A percentile compares a stretch with the other conserved stretches of the same genome.
phyloP scores from a whole-genome alignment of 192 early-diverging fungal species.

The Coemansia sp. region DNA sequence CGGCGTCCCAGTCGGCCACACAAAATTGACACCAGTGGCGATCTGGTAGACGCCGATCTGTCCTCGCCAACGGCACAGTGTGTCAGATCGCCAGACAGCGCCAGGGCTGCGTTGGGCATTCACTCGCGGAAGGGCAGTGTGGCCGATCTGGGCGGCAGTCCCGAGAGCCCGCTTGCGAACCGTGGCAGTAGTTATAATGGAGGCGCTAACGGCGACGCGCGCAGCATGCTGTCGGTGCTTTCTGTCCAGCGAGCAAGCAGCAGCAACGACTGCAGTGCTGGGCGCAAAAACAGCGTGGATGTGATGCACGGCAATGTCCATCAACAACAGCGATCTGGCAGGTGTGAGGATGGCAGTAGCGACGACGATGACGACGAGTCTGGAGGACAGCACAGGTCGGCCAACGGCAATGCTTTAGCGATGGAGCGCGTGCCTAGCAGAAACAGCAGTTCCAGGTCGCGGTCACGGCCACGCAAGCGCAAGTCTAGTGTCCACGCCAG shows the following conservation, averaged over 20 bases:
- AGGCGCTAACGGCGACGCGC: neutral
- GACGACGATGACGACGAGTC: neutral
- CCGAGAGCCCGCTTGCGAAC: neutral
- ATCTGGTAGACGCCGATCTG: neutral
- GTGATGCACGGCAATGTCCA: neutral
- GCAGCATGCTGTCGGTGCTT: slow-evolving; percentile 7
- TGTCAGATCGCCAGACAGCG: slow-evolving; percentile 25
- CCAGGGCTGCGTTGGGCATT: slow-evolving; percentile 10
- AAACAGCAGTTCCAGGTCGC: slow-evolving; percentile 1
- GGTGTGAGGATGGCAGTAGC: neutral
- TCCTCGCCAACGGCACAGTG: slow-evolving; percentile 8
- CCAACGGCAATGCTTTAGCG: neutral
- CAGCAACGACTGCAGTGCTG: neutral
- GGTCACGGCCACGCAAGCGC: slow-evolving; percentile 24
- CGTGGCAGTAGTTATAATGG: neutral
- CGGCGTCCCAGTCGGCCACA: slow-evolving; percentile 29
- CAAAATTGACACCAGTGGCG: slow-evolving; percentile 5
- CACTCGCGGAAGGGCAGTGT: slow-evolving; percentile 19
- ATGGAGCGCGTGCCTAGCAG: slow-evolving; percentile 15
- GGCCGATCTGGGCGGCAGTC: slow-evolving; percentile 2
- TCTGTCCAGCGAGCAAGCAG: slow-evolving; percentile 6
- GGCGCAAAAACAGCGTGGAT: slow-evolving; percentile 13
- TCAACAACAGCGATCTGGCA: neutral
- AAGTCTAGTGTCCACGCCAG: slow-evolving; percentile 16
- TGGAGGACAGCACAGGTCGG: neutral